These are phyloP conservation scores for Durio zibethinus DNA, from an alignment of 345 rosid species.

Conservation along the genomic window DNA sequence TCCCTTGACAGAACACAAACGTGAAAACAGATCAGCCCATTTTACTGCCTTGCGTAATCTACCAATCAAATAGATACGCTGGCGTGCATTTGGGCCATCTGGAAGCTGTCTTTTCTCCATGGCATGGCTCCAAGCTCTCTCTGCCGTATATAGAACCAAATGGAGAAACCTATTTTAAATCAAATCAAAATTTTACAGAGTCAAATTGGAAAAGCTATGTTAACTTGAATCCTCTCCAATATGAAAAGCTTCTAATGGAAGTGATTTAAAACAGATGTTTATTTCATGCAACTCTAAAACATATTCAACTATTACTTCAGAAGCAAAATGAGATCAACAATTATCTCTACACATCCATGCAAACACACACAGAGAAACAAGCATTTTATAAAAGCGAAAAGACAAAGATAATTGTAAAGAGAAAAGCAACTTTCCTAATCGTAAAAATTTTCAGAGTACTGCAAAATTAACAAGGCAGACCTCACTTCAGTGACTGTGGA, in stretches of 20 bases:
- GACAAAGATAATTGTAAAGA: not conserved
- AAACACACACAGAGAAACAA: not conserved
- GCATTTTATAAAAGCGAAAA: not conserved
- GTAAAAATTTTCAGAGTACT: not conserved
- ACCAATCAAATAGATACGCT: slow-evolving; percentile 84
- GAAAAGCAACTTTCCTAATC: not conserved
- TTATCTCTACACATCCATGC: not conserved
- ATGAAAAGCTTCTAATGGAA: not conserved
- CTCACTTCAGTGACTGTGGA: slow-evolving; percentile 89
- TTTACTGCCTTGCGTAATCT: slow-evolving; percentile 93
- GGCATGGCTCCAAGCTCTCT: slow-evolving; percentile 99
- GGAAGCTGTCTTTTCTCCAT: slow-evolving; percentile 98
- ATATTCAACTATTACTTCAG: not conserved
- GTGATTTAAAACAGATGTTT: not conserved
- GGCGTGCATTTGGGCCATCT: slow-evolving; percentile 90
- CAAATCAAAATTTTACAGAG: slow-evolving; percentile 15
- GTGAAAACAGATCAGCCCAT: slow-evolving; percentile 83
- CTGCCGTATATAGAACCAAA: slow-evolving; percentile 81
- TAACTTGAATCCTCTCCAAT: not conserved
- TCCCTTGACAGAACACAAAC: slow-evolving; percentile 70
- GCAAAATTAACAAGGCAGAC: slow-evolving; percentile 29
- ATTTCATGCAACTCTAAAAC: not conserved
- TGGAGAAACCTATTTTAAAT: slow-evolving; percentile 72
- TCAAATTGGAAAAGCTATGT: slow-evolving; percentile 11
- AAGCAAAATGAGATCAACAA: not conserved